Evolutionary conservation across 768 basidiomycete genomes (phyloP).

Genomic region (Russula brevipes): DNA sequence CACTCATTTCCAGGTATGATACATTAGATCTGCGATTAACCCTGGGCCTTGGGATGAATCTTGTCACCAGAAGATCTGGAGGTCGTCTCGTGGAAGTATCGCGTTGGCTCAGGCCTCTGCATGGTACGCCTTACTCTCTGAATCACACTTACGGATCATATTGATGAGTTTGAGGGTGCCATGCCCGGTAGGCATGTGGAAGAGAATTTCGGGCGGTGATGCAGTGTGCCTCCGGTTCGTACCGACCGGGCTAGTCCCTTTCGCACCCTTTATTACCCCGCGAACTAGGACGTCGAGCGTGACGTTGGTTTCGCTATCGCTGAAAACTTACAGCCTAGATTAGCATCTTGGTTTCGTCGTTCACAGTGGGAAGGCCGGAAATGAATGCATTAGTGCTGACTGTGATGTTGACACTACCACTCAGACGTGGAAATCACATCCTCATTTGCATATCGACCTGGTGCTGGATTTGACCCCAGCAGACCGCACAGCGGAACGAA

Average conservation of each 20-base stretch:
- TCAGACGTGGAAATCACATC: too few relatives aligned
- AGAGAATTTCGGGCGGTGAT: background rate
- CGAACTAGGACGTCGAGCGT: background rate
- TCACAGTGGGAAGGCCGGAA: too few relatives aligned
- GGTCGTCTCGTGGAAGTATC: background rate
- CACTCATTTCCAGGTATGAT: background rate
- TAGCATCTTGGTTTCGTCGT: too few relatives aligned
- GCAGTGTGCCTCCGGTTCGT: background rate
- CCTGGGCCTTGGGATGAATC: background rate
- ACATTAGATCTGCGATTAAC: background rate
- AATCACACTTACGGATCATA: background rate
- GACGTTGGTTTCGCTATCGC: too few relatives aligned
- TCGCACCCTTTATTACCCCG: background rate
- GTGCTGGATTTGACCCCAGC: background rate
- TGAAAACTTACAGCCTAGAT: too few relatives aligned
- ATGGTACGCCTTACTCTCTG: background rate
- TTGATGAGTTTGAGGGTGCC: background rate
- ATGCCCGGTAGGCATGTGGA: background rate
- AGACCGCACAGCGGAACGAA: background rate
- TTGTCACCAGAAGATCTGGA: background rate
- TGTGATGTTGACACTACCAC: too few relatives aligned
- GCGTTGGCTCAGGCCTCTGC: background rate
- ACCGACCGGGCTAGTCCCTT: too few relatives aligned
- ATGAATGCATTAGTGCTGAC: too few relatives aligned
- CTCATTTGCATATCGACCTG: background rate